Evolutionary conservation across 441 rosid genomes (phyloP).

Genomic region (Gossypium lobatum): DNA sequence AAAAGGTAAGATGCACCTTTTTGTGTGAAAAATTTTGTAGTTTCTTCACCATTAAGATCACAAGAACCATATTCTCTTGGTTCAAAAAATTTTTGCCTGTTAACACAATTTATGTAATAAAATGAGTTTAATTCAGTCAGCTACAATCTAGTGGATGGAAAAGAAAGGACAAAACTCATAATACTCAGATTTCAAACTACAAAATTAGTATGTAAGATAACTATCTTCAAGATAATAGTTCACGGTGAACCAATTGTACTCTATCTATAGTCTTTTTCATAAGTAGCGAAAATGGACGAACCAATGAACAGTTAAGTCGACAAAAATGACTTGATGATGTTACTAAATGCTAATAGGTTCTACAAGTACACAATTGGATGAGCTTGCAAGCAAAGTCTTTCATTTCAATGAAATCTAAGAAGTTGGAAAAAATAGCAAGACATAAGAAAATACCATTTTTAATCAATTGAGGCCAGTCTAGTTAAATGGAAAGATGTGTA

Average conservation of each 20-base stretch:
- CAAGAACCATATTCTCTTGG: too few species aligned
- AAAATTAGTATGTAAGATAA: neutral
- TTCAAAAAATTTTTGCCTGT: too few species aligned
- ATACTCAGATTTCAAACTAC: neutral
- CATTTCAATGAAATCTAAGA: neutral
- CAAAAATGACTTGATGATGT: neutral
- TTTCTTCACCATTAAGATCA: too few species aligned
- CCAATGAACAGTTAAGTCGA: neutral
- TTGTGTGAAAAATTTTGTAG: too few species aligned
- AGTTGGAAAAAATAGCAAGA: too few species aligned
- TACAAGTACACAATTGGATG: neutral
- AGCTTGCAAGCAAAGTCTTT: neutral
- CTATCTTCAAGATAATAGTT: neutral
- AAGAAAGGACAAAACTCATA: neutral
- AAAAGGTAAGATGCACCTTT: too few species aligned
- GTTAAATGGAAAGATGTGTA: slow-evolving; percentile 33
- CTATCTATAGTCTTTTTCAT: neutral
- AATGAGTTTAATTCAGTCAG: too few species aligned
- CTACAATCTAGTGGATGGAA: neutral
- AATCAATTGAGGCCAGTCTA: slow-evolving; percentile 88
- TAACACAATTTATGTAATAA: neutral
- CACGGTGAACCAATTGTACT: neutral
- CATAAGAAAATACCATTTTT: slow-evolving; percentile 61
- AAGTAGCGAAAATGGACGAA: neutral
- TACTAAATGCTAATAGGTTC: neutral